Conservation (phyloP, 2,329 filamentous ascomycete species). For the Dactylellina sp. region DNA sequence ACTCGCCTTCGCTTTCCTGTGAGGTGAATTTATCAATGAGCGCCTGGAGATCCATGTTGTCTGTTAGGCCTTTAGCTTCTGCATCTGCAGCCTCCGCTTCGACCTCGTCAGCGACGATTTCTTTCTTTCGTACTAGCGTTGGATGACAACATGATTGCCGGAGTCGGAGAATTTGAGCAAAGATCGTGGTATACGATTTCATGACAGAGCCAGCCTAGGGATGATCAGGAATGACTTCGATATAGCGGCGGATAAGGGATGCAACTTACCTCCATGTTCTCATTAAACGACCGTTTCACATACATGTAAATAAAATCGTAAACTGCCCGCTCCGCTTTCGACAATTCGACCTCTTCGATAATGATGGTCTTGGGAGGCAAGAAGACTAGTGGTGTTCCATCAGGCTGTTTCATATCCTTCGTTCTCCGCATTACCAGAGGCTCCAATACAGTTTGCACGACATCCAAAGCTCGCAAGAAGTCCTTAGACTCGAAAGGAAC, state of each 20-base stretch:
- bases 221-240: constrained; percentile 43
- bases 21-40: constrained; percentile 86
- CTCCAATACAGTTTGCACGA: constrained; percentile 95
- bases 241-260: background rate
- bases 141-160: constrained; percentile 96
- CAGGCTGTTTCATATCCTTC: constrained; percentile 97
- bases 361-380: constrained; percentile 83
- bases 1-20: constrained; percentile 72
- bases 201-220: constrained; percentile 82
- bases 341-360: constrained; percentile 89
- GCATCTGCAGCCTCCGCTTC: constrained; percentile 83
- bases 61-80: constrained; percentile 77
- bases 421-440: constrained; percentile 94
- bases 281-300: constrained; percentile 84
- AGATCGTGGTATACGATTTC: constrained; percentile 96
- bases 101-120: constrained; percentile 86
- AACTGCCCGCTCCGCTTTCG: constrained; percentile 84
- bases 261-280: constrained; percentile 75
- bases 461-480: constrained; percentile 90
- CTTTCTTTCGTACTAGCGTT: constrained; percentile 84
- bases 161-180: constrained; percentile 92
- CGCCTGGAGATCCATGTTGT: constrained; percentile 94
- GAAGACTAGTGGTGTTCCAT: constrained; percentile 82
- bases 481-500: constrained; percentile 96
- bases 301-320: constrained; percentile 89